Evolutionary conservation across 257 asterid genomes (phyloP), one percentile per base, ranked within the genome.

Genomic region (Nicotiana noctiflora): DNA sequence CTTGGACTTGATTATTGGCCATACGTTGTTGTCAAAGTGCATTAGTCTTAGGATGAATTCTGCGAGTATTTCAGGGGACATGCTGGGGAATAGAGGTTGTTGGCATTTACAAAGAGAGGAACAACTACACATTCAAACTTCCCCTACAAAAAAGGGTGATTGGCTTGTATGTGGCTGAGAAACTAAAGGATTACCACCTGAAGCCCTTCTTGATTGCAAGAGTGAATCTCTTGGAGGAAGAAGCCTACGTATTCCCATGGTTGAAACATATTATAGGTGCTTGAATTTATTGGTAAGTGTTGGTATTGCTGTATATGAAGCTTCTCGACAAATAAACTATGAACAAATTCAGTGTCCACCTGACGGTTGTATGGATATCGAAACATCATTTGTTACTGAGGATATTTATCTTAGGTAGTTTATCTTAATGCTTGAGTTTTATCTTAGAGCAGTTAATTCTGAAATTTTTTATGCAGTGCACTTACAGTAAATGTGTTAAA

Each of bases 151-250:
- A 87, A 89, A 82, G 79, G 99, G 98, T 0, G 99, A 92, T 82
- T 96, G 99, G 98, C 99, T 96, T 29, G 97, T 96, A 14, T 96
- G 93, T 59, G 97, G 99, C 66, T 91, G 98, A 8, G 97, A 94
- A 90, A 92, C 98, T 14, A 84, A 91, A 72, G 97, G 99, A 19
- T 86, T 96, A 27, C 95, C 97, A 1, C 88, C 94, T 4, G 98
- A 96, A 87, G 97, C 94, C 51, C 88, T 96, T 82, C 84, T 59
- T 12, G 98, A 96, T 53, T 92, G 99, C 81, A 87, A 79, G 86
- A 85, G 85, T 46, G 90, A 89, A 61, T 61, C 86, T 4, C 32
- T 29, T 29, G 32, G 32, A 29, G 32, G 32, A 29, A 3, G 32
- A 29, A 29, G 3, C 2, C 32, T 29, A 29, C 32, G 32, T 29